These are phyloP conservation scores for Papilionanthe hybrid DNA, from an alignment of 116 monocot genomes.

Conservation along the genomic window DNA sequence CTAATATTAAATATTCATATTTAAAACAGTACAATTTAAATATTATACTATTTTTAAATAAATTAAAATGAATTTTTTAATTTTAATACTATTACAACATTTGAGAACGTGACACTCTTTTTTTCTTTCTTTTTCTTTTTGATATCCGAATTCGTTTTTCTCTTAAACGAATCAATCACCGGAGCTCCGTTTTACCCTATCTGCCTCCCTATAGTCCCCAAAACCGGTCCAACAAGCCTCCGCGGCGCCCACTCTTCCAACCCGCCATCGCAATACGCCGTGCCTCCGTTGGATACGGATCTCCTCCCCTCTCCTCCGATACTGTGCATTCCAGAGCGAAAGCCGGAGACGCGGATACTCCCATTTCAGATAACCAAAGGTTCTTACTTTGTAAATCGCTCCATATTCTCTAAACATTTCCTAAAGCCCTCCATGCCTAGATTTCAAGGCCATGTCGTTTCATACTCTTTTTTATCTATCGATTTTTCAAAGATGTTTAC, in stretches of 20 bases:
- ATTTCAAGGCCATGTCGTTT: not conserved
- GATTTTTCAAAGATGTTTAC: not conserved
- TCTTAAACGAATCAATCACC: not conserved
- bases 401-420: not conserved
- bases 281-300: not conserved
- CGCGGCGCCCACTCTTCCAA: not conserved
- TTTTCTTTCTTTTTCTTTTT: no score
- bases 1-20: no score
- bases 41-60: no score
- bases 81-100: no score
- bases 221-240: not conserved
- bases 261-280: not conserved
- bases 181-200: not conserved
- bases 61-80: no score
- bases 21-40: no score
- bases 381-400: not conserved
- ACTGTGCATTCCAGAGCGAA: not conserved
- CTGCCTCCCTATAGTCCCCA: not conserved
- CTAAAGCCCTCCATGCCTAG: not conserved
- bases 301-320: constrained; percentile 4
- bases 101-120: no score
- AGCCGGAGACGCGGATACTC: not conserved
- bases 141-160: not conserved
- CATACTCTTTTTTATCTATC: not conserved
- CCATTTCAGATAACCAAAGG: not conserved